Evolutionary conservation across 2,329 filamentous ascomycete genomes (phyloP).

Genomic region (Ophiognomonia clavigignenti-juglandacearum): DNA sequence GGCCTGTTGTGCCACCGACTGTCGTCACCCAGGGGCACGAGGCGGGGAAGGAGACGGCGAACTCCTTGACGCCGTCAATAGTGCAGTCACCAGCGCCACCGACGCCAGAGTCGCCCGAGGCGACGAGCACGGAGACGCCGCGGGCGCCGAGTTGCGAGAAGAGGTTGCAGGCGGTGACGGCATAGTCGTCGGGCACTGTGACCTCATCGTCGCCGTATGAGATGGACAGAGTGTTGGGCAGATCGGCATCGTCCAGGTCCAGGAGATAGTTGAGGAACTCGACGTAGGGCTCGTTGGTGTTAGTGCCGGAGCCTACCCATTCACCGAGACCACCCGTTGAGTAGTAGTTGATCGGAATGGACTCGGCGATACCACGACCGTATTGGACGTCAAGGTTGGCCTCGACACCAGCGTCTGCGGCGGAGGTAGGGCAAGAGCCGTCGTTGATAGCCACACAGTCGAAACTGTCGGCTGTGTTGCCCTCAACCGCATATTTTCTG

Average conservation of each 20-base stretch:
- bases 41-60: conserved; percentile 35
- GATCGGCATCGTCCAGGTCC: conserved; percentile 42
- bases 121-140: conserved; percentile 61
- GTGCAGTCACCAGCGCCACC: conserved; percentile 21
- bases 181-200: conserved; percentile 51
- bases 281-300: conserved; percentile 63
- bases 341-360: conserved; percentile 27
- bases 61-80: conserved; percentile 25
- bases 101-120: conserved; percentile 51
- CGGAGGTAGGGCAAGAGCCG: conserved; percentile 28
- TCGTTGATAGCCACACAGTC: conserved; percentile 38
- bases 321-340: conserved; percentile 9
- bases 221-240: conserved; percentile 62
- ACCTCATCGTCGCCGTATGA: conserved; percentile 65
- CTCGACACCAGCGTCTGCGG: conserved; percentile 38
- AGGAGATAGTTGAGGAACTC: conserved; percentile 59
- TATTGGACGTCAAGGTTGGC: conserved; percentile 53
- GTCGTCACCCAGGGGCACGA: conserved; percentile 57
- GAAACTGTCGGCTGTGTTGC: conserved; percentile 33
- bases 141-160: conserved; percentile 62
- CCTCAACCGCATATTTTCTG: conserved; percentile 1
- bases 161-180: conserved; percentile 44
- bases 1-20: conserved; percentile 52
- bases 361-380: conserved; percentile 23
- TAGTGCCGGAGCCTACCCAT: conserved; percentile 27